Percentiles rank a stretch among this genome's conserved stretches.
These are phyloP conservation scores for Scorias spongiosa DNA, from an alignment of 2,329 filamentous ascomycete species.

Conservation along the genomic window DNA sequence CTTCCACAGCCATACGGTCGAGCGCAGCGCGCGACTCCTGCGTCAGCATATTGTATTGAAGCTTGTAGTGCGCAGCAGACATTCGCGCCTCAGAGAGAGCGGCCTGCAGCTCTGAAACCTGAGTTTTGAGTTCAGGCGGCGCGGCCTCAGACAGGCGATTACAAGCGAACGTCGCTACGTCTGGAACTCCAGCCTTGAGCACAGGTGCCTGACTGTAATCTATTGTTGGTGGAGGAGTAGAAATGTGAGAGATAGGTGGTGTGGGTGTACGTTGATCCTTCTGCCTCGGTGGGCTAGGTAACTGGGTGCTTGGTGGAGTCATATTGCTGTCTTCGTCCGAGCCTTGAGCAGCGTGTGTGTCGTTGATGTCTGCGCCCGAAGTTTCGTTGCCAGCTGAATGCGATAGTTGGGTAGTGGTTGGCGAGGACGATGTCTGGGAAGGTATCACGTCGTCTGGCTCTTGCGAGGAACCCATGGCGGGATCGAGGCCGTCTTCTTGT, in stretches of 20 bases:
- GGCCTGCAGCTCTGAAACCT: slow-evolving; percentile 36
- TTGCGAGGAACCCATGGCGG: neutral
- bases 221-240: slow-evolving; percentile 32
- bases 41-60: slow-evolving; percentile 72
- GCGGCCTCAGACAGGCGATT: slow-evolving; percentile 36
- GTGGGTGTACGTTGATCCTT: slow-evolving; percentile 33
- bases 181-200: slow-evolving; percentile 20
- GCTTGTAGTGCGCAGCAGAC: slow-evolving; percentile 75
- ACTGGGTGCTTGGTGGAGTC: slow-evolving; percentile 48
- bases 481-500: too few relatives aligned
- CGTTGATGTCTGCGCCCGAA: neutral
- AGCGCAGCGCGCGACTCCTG: slow-evolving; percentile 75
- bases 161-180: slow-evolving; percentile 24
- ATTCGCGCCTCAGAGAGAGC: slow-evolving; percentile 56
- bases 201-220: slow-evolving; percentile 22
- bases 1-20: slow-evolving; percentile 77
- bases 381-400: neutral
- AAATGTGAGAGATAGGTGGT: slow-evolving; percentile 33
- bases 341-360: neutral
- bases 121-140: slow-evolving; percentile 36
- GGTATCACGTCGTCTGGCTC: neutral
- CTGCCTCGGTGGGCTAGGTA: slow-evolving; percentile 21
- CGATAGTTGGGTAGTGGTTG: neutral
- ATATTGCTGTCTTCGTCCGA: slow-evolving; percentile 26
- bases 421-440: neutral